These are phyloP conservation scores for Zygosaccharomyces bisporus DNA, from an alignment of 805 yeast genomes.

Conservation along the genomic window DNA sequence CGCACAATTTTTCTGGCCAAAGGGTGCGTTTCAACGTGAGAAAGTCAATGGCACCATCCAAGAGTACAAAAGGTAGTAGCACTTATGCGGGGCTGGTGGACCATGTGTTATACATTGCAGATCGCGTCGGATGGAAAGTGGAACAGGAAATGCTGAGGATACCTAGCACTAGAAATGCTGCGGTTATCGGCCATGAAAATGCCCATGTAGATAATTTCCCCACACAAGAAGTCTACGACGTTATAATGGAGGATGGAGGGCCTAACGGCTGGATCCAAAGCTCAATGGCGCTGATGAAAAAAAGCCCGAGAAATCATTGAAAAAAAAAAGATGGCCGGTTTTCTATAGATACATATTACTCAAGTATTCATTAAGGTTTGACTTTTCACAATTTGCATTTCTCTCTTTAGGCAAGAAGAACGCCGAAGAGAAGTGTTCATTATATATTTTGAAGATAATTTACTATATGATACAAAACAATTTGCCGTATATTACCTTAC, in stretches of 20 bases:
- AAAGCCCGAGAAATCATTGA: slow-evolving; percentile 69
- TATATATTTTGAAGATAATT: slow-evolving; percentile 5
- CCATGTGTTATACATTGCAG: slow-evolving; percentile 69
- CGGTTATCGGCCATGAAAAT: slow-evolving; percentile 65
- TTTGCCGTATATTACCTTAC: slow-evolving; percentile 7
- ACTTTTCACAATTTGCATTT: not conserved
- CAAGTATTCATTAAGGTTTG: not conserved
- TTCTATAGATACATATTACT: not conserved
- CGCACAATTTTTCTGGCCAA: slow-evolving; percentile 79
- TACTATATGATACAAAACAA: slow-evolving; percentile 1
- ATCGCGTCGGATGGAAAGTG: slow-evolving; percentile 73
- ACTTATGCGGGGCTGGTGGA: slow-evolving; percentile 84
- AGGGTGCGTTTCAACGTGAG: slow-evolving; percentile 60
- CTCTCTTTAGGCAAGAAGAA: not conserved
- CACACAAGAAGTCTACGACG: slow-evolving; percentile 48
- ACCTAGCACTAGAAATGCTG: slow-evolving; percentile 92
- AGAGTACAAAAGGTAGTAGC: slow-evolving; percentile 39
- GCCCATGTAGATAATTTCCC: slow-evolving; percentile 28
- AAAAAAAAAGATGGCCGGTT: not conserved
- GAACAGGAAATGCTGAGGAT: slow-evolving; percentile 85
- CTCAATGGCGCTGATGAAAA: slow-evolving; percentile 64
- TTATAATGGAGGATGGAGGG: slow-evolving; percentile 76
- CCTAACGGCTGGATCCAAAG: slow-evolving; percentile 88
- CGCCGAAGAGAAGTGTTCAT: slow-evolving; percentile 6
- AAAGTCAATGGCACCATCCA: slow-evolving; percentile 18